Evolutionary conservation across 1,139 yeast species (phyloP).

Genomic region (Pichia sp.): DNA sequence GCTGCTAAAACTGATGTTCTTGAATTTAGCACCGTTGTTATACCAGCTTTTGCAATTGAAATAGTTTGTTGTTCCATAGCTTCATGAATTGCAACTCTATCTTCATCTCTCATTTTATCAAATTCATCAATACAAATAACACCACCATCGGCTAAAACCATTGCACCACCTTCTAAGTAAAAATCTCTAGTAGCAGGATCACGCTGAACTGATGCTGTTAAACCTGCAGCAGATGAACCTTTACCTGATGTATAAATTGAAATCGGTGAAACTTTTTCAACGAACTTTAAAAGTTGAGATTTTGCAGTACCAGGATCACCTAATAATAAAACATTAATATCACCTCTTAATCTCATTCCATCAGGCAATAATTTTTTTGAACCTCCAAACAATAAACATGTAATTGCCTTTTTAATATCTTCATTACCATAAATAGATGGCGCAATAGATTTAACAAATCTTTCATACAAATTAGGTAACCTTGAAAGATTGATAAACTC

Average conservation of each 20-base stretch:
- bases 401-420: conserved; percentile 89
- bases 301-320: conserved; percentile 99
- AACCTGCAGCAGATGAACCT: conserved; percentile 99
- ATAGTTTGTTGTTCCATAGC: conserved; percentile 99
- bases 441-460: conserved; percentile 85
- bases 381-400: conserved; percentile 92
- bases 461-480: conserved; percentile 75
- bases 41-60: conserved; percentile 99
- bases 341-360: conserved; percentile 96
- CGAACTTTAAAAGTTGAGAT: conserved; percentile 90
- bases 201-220: conserved; percentile 95
- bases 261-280: conserved; percentile 90
- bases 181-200: conserved; percentile 85
- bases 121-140: conserved; percentile 99
- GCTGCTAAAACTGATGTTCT: conserved; percentile 97
- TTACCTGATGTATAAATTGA: conserved; percentile 97
- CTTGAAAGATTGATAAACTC: conserved; percentile 78
- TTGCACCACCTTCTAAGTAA: conserved; percentile 97
- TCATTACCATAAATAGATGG: conserved; percentile 93
- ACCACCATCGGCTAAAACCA: conserved; percentile 99
- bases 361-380: conserved; percentile 89
- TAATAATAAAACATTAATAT: conserved; percentile 80
- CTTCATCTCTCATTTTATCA: conserved; percentile 98
- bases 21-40: conserved; percentile 90
- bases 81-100: conserved; percentile 97